Evolutionary conservation across 805 yeast genomes (phyloP).

Genomic region (Wickerhamiella bombiphila): DNA sequence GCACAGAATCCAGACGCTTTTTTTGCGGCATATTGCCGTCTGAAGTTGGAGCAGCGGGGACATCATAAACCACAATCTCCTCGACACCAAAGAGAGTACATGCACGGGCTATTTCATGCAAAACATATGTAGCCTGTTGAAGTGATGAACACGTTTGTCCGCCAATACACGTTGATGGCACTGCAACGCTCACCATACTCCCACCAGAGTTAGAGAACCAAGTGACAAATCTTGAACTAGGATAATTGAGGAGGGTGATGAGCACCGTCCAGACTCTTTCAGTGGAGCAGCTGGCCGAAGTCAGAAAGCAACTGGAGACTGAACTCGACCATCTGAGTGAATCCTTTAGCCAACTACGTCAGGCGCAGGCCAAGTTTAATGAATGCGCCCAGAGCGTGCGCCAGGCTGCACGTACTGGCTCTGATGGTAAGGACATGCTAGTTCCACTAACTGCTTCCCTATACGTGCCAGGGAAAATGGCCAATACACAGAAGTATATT

Average conservation of each 20-base stretch:
- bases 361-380: slow-evolving; percentile 67
- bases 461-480: slow-evolving; percentile 73
- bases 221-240: not conserved
- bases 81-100: slow-evolving; percentile 55
- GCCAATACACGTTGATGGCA: slow-evolving; percentile 55
- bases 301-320: slow-evolving; percentile 68
- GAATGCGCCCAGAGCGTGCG: slow-evolving; percentile 68
- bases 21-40: slow-evolving; percentile 24
- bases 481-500: slow-evolving; percentile 51
- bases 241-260: not conserved
- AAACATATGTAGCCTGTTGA: slow-evolving; percentile 57
- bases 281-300: slow-evolving; percentile 71
- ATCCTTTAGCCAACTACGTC: slow-evolving; percentile 66
- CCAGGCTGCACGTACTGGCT: slow-evolving; percentile 30
- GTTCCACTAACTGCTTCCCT: slow-evolving; percentile 83
- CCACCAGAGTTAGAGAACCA: not conserved
- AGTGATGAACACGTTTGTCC: slow-evolving; percentile 42
- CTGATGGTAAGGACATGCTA: slow-evolving; percentile 40
- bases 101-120: slow-evolving; percentile 67
- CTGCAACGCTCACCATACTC: slow-evolving; percentile 32
- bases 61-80: slow-evolving; percentile 60
- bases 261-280: slow-evolving; percentile 29
- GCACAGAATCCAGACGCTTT: slow-evolving; percentile 16
- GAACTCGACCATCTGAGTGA: slow-evolving; percentile 77
- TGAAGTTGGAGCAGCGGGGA: slow-evolving; percentile 21